Conservation (phyloP, 768 basidiomycete species). For the Rhodotorula graminis region DNA sequence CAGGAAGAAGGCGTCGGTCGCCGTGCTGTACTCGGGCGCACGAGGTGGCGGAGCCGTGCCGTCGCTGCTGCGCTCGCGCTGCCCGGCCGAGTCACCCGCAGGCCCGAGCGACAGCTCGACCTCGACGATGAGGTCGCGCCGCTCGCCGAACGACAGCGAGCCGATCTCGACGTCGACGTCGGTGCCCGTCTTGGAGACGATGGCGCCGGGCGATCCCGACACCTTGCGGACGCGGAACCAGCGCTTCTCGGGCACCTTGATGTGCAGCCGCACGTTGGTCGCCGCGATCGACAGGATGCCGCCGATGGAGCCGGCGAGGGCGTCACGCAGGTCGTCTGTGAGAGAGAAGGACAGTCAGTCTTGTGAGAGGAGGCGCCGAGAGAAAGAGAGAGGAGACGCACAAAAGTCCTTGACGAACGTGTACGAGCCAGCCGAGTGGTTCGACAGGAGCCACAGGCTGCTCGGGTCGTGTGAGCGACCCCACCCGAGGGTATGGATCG, state of each 20-base stretch:
- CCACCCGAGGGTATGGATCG: constrained; percentile 95
- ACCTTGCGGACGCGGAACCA: constrained; percentile 93
- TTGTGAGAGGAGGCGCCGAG: no score
- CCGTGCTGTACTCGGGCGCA: constrained; percentile 54
- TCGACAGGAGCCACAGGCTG: constrained; percentile 97
- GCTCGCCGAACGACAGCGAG: constrained; percentile 91
- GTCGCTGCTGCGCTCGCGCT: not conserved
- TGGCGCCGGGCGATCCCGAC: constrained; percentile 77
- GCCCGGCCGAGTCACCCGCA: not conserved
- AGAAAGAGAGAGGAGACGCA: not conserved
- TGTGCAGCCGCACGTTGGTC: constrained; percentile 87
- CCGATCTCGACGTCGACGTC: constrained; percentile 93
- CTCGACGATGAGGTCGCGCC: constrained; percentile 95
- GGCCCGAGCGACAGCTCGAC: constrained; percentile 62
- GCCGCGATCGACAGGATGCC: constrained; percentile 95
- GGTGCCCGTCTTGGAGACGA: constrained; percentile 84
- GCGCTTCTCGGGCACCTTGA: constrained; percentile 82
- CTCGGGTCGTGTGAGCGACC: constrained; percentile 95
- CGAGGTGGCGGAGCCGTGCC: constrained; percentile 18
- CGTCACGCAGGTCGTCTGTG: constrained; percentile 72
- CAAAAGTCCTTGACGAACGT: constrained; percentile 94
- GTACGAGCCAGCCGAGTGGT: constrained; percentile 94
- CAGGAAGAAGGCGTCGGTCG: constrained; percentile 77
- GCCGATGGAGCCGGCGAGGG: constrained; percentile 88
- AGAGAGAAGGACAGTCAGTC: not conserved